A percentile compares a stretch with the other conserved stretches of the same genome.
Evolutionary conservation across 768 basidiomycete genomes (phyloP).

Genomic region (Rhodotorula taiwanensis): DNA sequence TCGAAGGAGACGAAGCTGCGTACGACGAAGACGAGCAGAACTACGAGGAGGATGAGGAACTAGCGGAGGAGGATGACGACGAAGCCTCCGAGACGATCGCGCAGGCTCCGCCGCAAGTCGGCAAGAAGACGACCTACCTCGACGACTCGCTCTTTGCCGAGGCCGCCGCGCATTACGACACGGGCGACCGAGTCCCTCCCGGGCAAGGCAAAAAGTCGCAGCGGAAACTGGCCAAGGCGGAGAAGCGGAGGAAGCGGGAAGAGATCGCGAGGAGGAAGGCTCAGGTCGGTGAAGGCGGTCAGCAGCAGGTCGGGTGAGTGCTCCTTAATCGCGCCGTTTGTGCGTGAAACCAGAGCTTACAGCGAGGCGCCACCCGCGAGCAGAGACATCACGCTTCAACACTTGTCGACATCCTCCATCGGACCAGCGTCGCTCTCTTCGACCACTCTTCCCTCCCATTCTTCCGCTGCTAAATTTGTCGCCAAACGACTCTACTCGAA

Average conservation of each 20-base stretch:
- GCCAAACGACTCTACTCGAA: slow-evolving; percentile 31
- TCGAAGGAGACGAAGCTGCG: not conserved
- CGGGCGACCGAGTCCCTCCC: not conserved
- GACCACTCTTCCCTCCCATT: slow-evolving; percentile 24
- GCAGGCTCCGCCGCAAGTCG: slow-evolving; percentile 7
- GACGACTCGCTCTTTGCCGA: slow-evolving; percentile 31
- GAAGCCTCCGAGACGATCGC: not conserved
- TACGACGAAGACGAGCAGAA: not conserved
- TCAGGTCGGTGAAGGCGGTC: slow-evolving; percentile 27
- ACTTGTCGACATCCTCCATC: slow-evolving; percentile 7
- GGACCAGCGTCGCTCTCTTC: slow-evolving; percentile 25
- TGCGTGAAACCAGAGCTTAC: no score
- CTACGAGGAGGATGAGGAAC: slow-evolving; percentile 1
- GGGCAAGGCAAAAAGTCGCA: slow-evolving; percentile 21
- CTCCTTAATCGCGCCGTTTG: no score
- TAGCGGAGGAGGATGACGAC: not conserved
- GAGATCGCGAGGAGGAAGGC: slow-evolving; percentile 8
- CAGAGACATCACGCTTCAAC: slow-evolving; percentile 32
- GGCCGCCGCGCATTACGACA: slow-evolving; percentile 24
- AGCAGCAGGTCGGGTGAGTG: slow-evolving; percentile 24
- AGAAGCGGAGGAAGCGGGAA: slow-evolving; percentile 5
- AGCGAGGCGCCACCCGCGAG: no score
- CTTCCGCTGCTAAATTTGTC: slow-evolving; percentile 35
- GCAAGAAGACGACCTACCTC: slow-evolving; percentile 33
- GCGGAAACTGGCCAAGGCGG: slow-evolving; percentile 11